Evolutionary conservation across 108 stramenopile genomes (phyloP), one percentile per base, ranked within the genome.

Genomic region (Cyclotella distinguenda): DNA sequence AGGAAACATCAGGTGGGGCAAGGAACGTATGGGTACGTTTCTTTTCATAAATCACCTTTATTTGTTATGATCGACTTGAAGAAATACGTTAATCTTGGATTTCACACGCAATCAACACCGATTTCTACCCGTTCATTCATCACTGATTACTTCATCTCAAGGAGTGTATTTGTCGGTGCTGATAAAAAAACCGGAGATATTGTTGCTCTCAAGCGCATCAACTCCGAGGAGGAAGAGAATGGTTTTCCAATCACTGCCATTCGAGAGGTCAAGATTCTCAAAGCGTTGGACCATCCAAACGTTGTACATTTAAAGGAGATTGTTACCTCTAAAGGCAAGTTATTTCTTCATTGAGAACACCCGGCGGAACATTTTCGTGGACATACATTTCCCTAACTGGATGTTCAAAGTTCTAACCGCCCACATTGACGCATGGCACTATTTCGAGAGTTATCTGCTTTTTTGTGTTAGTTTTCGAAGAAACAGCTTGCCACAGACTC

Each of bases 251-350:
- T 95, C 52, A 94, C 90, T 40, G 93, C 96, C 19, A 78, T 97
- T 43, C 94, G 96, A 23, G 96, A 97, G 77, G 90, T 97, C 58
- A 93, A 95, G 62, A 91, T 97, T 59, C 82, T 97, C 38, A 93
- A 93, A 77, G 89, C 85, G 16, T 67, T 97, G 67, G 67, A 80
- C 10, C 94, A 95, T 77, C 60, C 59, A 16, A 95, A 95, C 64
- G 86, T 97, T 74, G 94, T 97, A 22, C 73, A 74, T 32, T 60
- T 97, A 67, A 87, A 90, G 64, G 94, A 95, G 64, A 90, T 95
- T 76, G 96, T 94, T 5, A 93, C 91, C 16, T 94, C 93, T 23
- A 93, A 95, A 74, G 90, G 91, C 89, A 57, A 62, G 89, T 84
- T 45, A 31, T 1, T 5, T 11, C 9, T 28, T 23, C 12, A 23